phyloP scores from a whole-genome alignment of 176 grass and related monocot genomes.

The Rhynchospora breviuscula region DNA sequence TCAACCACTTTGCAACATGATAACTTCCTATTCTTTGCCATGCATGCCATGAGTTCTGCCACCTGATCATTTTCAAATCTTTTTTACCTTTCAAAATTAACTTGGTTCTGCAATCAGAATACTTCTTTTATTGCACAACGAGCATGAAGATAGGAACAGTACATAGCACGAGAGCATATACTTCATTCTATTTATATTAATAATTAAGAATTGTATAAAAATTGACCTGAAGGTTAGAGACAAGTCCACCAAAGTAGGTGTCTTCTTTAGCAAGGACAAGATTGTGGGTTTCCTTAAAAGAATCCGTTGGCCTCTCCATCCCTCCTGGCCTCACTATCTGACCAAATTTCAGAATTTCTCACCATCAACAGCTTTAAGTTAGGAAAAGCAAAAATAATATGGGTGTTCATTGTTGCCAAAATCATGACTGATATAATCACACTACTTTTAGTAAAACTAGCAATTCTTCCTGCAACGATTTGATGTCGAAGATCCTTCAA shows the following conservation, averaged over 20 bases:
- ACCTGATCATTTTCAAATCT: slow-evolving; percentile 27
- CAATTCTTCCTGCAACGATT: not conserved
- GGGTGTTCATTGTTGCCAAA: not conserved
- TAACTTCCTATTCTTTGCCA: slow-evolving; percentile 46
- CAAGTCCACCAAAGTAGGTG: slow-evolving; percentile 71
- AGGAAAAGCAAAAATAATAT: not conserved
- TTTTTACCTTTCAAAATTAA: slow-evolving; percentile 1
- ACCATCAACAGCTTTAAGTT: not conserved
- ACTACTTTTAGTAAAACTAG: not conserved
- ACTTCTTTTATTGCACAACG: not conserved
- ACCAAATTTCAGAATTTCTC: slow-evolving; percentile 3
- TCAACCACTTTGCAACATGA: slow-evolving; percentile 82
- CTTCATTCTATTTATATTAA: not conserved
- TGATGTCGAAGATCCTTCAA: not conserved
- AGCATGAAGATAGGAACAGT: not conserved
- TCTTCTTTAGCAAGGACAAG: slow-evolving; percentile 68
- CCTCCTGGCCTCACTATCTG: slow-evolving; percentile 89
- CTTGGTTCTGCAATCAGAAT: not conserved
- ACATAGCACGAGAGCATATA: not conserved
- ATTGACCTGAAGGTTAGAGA: slow-evolving; percentile 79
- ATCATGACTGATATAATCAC: not conserved
- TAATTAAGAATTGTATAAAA: not conserved
- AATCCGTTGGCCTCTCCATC: slow-evolving; percentile 91
- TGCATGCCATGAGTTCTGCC: slow-evolving; percentile 76
- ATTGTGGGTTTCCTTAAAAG: slow-evolving; percentile 94